Percentiles rank a stretch among this genome's conserved stretches.
These are phyloP conservation scores for Dendrobium huoshanense DNA, from an alignment of 106 monocot species.

Conservation along the genomic window DNA sequence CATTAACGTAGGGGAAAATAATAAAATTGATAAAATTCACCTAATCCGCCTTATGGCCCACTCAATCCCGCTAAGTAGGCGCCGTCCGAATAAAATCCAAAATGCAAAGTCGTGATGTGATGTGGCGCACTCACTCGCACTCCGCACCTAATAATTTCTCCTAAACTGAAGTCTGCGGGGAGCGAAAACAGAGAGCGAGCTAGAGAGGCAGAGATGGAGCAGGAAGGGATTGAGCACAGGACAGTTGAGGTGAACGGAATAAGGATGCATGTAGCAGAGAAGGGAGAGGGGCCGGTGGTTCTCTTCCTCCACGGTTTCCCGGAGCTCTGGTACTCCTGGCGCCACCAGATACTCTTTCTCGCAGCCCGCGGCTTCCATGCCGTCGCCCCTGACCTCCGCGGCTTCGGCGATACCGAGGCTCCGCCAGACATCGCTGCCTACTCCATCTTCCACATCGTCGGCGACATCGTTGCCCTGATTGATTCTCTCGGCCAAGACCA, in stretches of 20 bases:
- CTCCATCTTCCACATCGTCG: constrained; percentile 31
- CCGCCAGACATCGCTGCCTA: constrained; percentile 19
- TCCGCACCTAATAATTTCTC: too few species aligned
- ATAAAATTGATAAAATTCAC: too few species aligned
- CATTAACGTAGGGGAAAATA: too few species aligned
- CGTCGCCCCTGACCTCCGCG: constrained; percentile 62
- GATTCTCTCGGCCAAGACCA: constrained; percentile 33
- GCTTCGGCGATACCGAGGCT: constrained; percentile 47
- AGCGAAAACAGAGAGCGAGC: too few species aligned
- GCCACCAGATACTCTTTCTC: constrained; percentile 37
- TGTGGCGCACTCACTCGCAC: accelerated
- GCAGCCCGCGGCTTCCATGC: constrained; percentile 35
- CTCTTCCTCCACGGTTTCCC: constrained; percentile 30
- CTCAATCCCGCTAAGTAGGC: too few species aligned
- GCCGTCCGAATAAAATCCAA: constrained; percentile 7
- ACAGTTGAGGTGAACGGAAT: not conserved
- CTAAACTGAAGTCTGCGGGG: too few species aligned
- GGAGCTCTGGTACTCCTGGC: constrained; percentile 53
- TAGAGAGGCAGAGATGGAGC: not conserved
- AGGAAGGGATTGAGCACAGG: not conserved
- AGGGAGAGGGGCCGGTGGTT: too few species aligned
- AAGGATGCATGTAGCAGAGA: too few species aligned
- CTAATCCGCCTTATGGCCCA: too few species aligned
- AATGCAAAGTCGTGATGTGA: too few species aligned
- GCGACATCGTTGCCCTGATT: constrained; percentile 36